Percentiles rank a stretch among this genome's conserved stretches.
Evolutionary conservation across 2,329 filamentous ascomycete species (phyloP).

Genomic region (Calonectria pauciramosa): DNA sequence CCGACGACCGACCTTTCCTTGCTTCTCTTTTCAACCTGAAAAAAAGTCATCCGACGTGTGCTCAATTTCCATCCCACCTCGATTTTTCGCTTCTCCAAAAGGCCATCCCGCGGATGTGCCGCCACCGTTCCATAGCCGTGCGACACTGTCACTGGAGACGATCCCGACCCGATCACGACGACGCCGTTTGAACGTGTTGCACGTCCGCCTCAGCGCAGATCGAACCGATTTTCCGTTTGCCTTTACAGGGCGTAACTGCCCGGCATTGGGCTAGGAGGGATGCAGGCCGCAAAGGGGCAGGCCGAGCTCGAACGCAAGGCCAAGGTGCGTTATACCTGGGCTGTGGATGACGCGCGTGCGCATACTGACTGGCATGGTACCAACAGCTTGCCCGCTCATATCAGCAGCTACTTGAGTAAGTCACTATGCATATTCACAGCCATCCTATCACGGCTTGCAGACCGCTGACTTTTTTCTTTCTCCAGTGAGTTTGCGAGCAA

Average conservation of each 20-base stretch:
- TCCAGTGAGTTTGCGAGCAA: slow-evolving; percentile 90
- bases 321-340: slow-evolving; percentile 59
- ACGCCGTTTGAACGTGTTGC: slow-evolving; percentile 26
- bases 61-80: neutral
- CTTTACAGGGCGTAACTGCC: slow-evolving; percentile 40
- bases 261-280: slow-evolving; percentile 54
- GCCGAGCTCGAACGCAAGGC: slow-evolving; percentile 73
- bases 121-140: slow-evolving; percentile 35
- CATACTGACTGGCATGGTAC: slow-evolving; percentile 10
- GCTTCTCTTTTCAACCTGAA: slow-evolving; percentile 1
- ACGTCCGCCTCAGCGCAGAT: slow-evolving; percentile 10
- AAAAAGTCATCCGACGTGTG: neutral
- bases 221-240: slow-evolving; percentile 23
- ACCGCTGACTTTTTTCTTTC: neutral
- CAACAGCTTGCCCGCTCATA: slow-evolving; percentile 93
- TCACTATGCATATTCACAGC: slow-evolving; percentile 32
- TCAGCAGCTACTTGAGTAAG: slow-evolving; percentile 94
- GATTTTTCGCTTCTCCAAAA: neutral
- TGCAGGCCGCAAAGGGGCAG: slow-evolving; percentile 69
- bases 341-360: neutral
- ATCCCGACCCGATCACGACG: slow-evolving; percentile 27
- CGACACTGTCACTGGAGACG: slow-evolving; percentile 36
- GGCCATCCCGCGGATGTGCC: slow-evolving; percentile 41
- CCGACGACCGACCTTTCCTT: neutral
- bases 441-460: neutral